A percentile compares a stretch with the other conserved stretches of the same genome.
Conservation (phyloP, 2,329 filamentous ascomycete species). For the Xylariaceae sp. region DNA sequence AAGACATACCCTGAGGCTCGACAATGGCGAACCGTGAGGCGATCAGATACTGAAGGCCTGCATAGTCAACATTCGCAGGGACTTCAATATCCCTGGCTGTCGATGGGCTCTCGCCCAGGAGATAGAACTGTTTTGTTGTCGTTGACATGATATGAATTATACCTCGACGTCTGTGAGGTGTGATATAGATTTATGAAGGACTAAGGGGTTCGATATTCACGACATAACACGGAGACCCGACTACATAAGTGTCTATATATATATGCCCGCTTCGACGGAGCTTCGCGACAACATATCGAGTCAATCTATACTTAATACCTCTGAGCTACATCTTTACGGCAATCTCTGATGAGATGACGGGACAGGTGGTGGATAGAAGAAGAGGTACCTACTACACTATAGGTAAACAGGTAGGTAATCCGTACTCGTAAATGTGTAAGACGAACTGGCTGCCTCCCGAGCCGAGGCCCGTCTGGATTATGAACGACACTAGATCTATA, state of each 20-base stretch:
- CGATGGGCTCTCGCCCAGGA: conserved; percentile 38
- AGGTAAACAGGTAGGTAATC: too few relatives aligned
- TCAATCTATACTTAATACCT: too few relatives aligned
- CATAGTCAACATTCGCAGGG: conserved; percentile 32
- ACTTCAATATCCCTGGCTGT: conserved; percentile 36
- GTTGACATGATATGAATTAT: conserved; percentile 30
- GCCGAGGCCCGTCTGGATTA: too few relatives aligned
- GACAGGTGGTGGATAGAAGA: too few relatives aligned
- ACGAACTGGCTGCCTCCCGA: too few relatives aligned
- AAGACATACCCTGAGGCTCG: conserved; percentile 35
- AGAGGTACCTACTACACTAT: too few relatives aligned
- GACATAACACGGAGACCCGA: background rate
- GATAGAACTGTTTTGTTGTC: conserved; percentile 38
- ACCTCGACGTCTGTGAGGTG: background rate
- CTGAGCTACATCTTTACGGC: too few relatives aligned
- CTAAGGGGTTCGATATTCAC: background rate
- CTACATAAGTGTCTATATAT: background rate
- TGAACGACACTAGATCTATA: too few relatives aligned
- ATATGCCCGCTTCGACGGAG: background rate
- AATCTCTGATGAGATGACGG: too few relatives aligned
- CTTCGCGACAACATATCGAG: background rate
- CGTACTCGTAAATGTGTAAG: too few relatives aligned
- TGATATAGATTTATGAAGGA: background rate
- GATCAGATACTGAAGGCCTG: conserved; percentile 37
- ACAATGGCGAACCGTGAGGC: conserved; percentile 42